phyloP scores from a whole-genome alignment of 768 basidiomycete genomes.

The Macrolepiota albuminosa region DNA sequence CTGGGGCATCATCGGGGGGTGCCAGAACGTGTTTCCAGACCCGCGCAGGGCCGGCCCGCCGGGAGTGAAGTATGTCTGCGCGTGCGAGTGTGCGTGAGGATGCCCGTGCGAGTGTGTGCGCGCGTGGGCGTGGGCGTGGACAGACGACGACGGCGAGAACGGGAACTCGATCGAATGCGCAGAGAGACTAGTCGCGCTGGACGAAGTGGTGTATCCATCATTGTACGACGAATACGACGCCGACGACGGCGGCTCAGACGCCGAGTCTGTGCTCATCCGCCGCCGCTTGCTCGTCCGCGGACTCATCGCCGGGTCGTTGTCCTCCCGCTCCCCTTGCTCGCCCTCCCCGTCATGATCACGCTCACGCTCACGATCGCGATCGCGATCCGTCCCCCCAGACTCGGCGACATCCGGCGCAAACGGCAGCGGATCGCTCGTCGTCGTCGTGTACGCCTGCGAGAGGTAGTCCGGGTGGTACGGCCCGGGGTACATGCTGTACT shows the following conservation, averaged over 20 bases:
- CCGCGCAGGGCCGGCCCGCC: conserved; percentile 48
- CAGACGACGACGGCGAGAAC: conserved; percentile 34
- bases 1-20: conserved; percentile 68
- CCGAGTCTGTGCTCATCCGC: conserved; percentile 62
- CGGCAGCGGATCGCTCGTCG: conserved; percentile 45
- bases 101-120: neutral
- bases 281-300: conserved; percentile 61
- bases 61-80: neutral
- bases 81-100: neutral
- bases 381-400: neutral
- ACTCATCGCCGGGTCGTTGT: conserved; percentile 28
- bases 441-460: conserved; percentile 42
- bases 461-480: conserved; percentile 75
- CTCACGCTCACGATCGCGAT: no score
- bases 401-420: conserved; percentile 28
- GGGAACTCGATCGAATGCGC: conserved; percentile 67
- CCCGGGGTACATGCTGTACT: conserved; percentile 53
- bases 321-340: neutral
- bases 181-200: conserved; percentile 42
- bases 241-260: conserved; percentile 51
- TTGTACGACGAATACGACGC: conserved; percentile 61
- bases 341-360: neutral
- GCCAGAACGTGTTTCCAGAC: conserved; percentile 67
- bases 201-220: conserved; percentile 50
- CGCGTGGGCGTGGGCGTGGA: neutral